phyloP scores from a whole-genome alignment of 116 monocot genomes.

The Thalassia testudinum region DNA sequence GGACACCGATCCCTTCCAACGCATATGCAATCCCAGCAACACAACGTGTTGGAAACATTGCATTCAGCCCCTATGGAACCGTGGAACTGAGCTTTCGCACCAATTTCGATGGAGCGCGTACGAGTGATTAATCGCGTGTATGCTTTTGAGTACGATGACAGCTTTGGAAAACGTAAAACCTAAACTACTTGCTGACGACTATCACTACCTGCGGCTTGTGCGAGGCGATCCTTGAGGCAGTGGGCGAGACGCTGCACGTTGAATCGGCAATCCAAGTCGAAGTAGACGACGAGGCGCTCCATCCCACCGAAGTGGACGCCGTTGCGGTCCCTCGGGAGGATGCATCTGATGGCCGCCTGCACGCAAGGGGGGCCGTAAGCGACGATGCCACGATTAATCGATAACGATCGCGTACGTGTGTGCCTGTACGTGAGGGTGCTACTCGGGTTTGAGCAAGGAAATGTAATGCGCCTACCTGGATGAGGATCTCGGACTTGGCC shows the following conservation, averaged over 20 bases:
- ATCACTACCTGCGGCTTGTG: conserved; percentile 22
- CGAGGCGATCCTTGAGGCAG: conserved; percentile 34
- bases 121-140: too few species aligned
- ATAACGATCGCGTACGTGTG: too few species aligned
- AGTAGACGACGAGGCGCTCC: conserved; percentile 42
- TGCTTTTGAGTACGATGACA: too few species aligned
- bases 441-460: background rate
- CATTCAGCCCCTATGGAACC: too few species aligned
- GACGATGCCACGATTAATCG: too few species aligned
- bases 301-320: conserved; percentile 72
- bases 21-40: too few species aligned
- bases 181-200: background rate
- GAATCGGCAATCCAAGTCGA: conserved; percentile 87
- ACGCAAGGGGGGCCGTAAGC: background rate
- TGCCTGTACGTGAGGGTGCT: too few species aligned
- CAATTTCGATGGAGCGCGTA: too few species aligned
- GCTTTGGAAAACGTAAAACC: too few species aligned
- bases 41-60: too few species aligned
- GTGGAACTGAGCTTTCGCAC: too few species aligned
- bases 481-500: conserved; percentile 66
- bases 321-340: conserved; percentile 65
- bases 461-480: conserved; percentile 34
- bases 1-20: too few species aligned
- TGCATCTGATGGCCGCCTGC: conserved; percentile 51
- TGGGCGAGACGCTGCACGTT: conserved; percentile 55